Evolutionary conservation across 116 monocot genomes (phyloP), one percentile per base, ranked within the genome.

Genomic region (Posidonia oceanica): DNA sequence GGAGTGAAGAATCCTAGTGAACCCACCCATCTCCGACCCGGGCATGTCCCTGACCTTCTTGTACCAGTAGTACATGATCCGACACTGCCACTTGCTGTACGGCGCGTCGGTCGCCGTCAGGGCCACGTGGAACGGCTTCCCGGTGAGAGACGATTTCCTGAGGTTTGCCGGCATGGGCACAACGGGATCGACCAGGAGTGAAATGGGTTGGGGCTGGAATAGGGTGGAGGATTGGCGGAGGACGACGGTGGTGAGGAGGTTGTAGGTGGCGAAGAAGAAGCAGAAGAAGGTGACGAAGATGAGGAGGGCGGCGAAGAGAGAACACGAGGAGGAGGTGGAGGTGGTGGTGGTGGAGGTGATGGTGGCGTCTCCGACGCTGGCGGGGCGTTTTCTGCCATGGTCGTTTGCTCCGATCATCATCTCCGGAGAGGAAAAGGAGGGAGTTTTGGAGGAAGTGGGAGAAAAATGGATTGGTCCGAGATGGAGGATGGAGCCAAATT

Each of bases 41-140:
- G 56, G 66, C 63, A 76, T 36, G 41, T 53, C 72, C 77, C 72
- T 82, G 39, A 81, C 42, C 77, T 70, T 54, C 82, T 84, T 84
- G 74, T 87, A 91, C 91, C 91, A 91, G 71, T 83, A 91, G 69
- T 83, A 87, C 87, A 85, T 84, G 66, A 91, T 81, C 63, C 91
- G 72, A 70, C 81, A 81, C 79, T 91, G 91, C 91, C 91, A 91
- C 72, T 72, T 62, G 77, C 83, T 91, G 75, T 91, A 91, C 0
- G 78, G 52, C 7, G 76, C 76, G 14, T 73, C 80, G 6, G 80
- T 80, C 16, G 91, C 82, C 14, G 91, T 91, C 17, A 91, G 39
- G 11, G 82, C 87, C 59, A 91, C 91, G 59, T 91, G 91, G 76
- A 87, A 91, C 36, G 71, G 75, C 78, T 71, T 66, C 60, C 68